Percentiles rank a stretch among this genome's conserved stretches.
Evolutionary conservation across 2,329 filamentous ascomycete genomes (phyloP).

Genomic region (Stemphylium lycopersici): DNA sequence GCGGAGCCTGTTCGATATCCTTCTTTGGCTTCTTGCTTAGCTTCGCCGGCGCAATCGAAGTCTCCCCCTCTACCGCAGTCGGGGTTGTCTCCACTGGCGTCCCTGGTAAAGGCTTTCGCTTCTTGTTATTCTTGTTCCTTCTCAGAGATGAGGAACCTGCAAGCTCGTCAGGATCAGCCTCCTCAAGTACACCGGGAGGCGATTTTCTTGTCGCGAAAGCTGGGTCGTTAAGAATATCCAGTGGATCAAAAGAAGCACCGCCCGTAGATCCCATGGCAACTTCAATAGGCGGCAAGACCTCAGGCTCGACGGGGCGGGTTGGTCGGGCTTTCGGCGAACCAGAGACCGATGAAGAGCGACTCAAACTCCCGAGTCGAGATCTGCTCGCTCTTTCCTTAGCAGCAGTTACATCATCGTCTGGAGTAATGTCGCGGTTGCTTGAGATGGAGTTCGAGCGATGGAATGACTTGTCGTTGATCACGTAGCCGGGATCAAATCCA

Average conservation of each 20-base stretch:
- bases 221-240: conserved; percentile 46
- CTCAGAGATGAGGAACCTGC: conserved; percentile 51
- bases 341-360: conserved; percentile 39
- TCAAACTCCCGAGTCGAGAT: conserved; percentile 39
- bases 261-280: conserved; percentile 41
- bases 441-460: conserved; percentile 38
- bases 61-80: not conserved
- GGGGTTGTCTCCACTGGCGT: conserved; percentile 7
- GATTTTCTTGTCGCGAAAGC: conserved; percentile 44
- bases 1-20: conserved; percentile 32
- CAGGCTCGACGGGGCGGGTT: conserved; percentile 18
- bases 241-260: conserved; percentile 46
- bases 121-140: conserved; percentile 56
- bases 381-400: conserved; percentile 37
- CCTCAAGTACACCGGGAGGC: conserved; percentile 42
- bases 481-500: conserved; percentile 54
- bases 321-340: conserved; percentile 32
- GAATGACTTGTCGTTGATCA: conserved; percentile 51
- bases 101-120: conserved; percentile 21
- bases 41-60: conserved; percentile 22
- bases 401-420: conserved; percentile 42
- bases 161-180: conserved; percentile 45
- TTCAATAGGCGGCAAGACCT: conserved; percentile 43
- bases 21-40: conserved; percentile 41
- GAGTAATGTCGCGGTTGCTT: conserved; percentile 34